Base-by-base conservation (phyloP, 2,329 filamentous ascomycete species). In the Ophiostoma tasmaniense region DNA sequence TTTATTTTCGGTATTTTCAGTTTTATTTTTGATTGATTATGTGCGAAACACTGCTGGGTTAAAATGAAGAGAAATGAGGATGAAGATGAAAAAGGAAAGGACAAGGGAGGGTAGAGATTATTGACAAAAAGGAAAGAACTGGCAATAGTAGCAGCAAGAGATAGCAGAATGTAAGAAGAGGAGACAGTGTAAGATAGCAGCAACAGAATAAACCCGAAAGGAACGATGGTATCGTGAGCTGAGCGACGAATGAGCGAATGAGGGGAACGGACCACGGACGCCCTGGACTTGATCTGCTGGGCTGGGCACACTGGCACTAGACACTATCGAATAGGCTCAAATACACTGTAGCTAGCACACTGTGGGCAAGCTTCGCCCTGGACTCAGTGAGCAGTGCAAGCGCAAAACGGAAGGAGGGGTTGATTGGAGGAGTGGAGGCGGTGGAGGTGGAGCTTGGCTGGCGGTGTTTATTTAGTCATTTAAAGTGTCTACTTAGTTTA, bases 161-260 rank as follows among this genome's bases (percentile, higher is more conserved):
- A 14, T 39, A 39, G 13, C 11, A 39, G 37, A 14, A 39, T 14
- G 37, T 39, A 3, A 39, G 37, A 30, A 59, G 52, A 30, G 25
- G 55, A 30, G 55, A 61, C 14, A 61, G 55, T 22, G 22, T 22
- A 55, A 22, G 50, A 22, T 22, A 55, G 22, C 22, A 55, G 50
- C 25, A 30, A 17, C 55, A 28, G 25, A 61, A 17, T 28, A 25
- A 25, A 55, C 25, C 22, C 55, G 55, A 25, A 61, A 61, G 55
- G 55, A 61, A 30, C 55, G 55, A 61, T 61, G 25, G 55, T 61
- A 61, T 61, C 55, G 55, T 61, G 55, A 61, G 55, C 55, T 61
- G 55, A 61, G 55, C 55, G 25, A 30, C 55, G 55, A 61, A 61
- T 61, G 55, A 30, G 55, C n/a, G 55, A 61, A 20, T 25, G 50